Conservation (phyloP, 2,329 filamentous ascomycete genomes). For the Penicillium frequentans region DNA sequence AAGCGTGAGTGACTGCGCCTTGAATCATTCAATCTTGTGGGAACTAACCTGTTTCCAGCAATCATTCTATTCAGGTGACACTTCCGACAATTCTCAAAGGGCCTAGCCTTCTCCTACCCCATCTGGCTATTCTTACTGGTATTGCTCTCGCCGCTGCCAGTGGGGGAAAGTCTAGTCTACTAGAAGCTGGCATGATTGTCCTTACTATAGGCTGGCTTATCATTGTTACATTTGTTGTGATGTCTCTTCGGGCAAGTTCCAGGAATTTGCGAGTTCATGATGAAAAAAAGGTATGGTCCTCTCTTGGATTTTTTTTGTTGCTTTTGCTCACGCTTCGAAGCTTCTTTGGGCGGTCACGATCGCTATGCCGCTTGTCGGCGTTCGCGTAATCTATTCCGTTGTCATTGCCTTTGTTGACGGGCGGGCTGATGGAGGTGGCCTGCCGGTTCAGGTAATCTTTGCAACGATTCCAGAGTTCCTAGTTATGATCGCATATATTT, state of each 20-base stretch:
- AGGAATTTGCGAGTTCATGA: neutral
- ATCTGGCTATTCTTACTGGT: conserved; percentile 8
- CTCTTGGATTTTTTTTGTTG: neutral
- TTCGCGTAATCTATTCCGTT: conserved; percentile 10
- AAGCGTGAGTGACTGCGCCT: conserved; percentile 6
- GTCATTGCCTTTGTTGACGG: neutral
- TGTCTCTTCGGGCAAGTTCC: conserved; percentile 1
- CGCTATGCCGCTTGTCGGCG: conserved; percentile 10
- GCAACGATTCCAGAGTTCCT: conserved; percentile 31
- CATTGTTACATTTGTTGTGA: neutral
- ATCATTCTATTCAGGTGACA: conserved; percentile 8
- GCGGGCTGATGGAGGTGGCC: conserved; percentile 2
- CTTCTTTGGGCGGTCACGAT: conserved; percentile 7
- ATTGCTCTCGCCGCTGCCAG: conserved; percentile 13
- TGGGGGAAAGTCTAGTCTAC: neutral
- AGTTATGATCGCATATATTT: conserved; percentile 13
- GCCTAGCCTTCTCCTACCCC: conserved; percentile 6
- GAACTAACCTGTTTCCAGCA: neutral
- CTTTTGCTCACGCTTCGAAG: neutral
- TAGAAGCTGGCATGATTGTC: conserved; percentile 7
- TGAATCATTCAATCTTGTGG: neutral
- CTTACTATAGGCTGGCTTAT: conserved; percentile 10
- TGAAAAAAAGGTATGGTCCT: conserved; percentile 10
- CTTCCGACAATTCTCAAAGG: conserved; percentile 1
- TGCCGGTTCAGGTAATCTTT: conserved; percentile 21